phyloP scores from a whole-genome alignment of 257 asterid genomes.

The Solanum peruvianum region DNA sequence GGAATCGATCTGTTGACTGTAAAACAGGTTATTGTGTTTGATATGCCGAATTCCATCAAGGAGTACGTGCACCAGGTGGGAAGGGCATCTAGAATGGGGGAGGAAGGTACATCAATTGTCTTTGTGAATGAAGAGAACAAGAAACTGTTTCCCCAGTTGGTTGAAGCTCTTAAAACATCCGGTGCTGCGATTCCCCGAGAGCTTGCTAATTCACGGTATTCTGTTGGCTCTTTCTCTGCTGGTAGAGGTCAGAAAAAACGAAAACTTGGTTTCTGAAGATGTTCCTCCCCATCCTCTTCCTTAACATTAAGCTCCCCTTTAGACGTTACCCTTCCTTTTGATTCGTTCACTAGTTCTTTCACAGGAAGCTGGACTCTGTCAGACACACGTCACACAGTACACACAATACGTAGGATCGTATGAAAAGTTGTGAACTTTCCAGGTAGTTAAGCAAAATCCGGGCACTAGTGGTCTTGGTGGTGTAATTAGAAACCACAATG shows the following conservation, averaged over 20 bases:
- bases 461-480: no score
- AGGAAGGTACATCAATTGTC: slow-evolving; percentile 59
- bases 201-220: slow-evolving; percentile 50
- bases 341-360: neutral
- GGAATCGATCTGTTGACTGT: slow-evolving; percentile 71
- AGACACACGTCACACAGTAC: neutral
- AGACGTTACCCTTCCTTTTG: neutral
- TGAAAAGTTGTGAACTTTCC: no score
- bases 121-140: slow-evolving; percentile 84
- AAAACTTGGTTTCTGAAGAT: slow-evolving; percentile 31
- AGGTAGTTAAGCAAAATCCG: no score
- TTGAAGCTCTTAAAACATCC: slow-evolving; percentile 45
- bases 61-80: slow-evolving; percentile 94
- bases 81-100: slow-evolving; percentile 89
- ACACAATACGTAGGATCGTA: neutral
- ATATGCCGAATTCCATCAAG: slow-evolving; percentile 78
- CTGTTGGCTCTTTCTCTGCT: slow-evolving; percentile 19
- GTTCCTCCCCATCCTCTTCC: neutral
- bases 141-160: slow-evolving; percentile 55
- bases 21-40: slow-evolving; percentile 84
- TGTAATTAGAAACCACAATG: no score
- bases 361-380: neutral
- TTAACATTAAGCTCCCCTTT: neutral
- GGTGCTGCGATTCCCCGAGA: slow-evolving; percentile 77
- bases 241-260: slow-evolving; percentile 47